Evolutionary conservation across 148 eudicot genomes (phyloP).

Genomic region (Rhododendron griersonianum): DNA sequence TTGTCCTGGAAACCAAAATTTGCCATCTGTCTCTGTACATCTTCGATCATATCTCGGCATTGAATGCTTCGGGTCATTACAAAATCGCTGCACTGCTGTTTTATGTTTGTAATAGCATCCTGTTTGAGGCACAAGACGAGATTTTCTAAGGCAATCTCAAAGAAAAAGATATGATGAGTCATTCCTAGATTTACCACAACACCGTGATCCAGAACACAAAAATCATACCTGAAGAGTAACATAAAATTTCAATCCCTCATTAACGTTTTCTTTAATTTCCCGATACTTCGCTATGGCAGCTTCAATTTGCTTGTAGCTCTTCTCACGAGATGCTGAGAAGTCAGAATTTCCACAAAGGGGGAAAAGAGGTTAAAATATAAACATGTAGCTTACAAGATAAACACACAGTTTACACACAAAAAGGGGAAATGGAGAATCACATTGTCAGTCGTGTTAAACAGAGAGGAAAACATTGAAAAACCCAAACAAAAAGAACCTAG

Average conservation of each 20-base stretch:
- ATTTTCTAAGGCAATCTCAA: background rate
- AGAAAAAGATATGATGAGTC: background rate
- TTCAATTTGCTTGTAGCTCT: conserved; percentile 82
- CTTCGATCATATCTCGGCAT: conserved; percentile 93
- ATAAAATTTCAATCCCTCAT: conserved; percentile 93
- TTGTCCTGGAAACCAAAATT: conserved; percentile 86
- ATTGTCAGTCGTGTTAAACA: background rate
- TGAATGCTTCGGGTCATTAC: conserved; percentile 93
- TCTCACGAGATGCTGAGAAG: conserved; percentile 73
- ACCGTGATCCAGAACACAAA: background rate
- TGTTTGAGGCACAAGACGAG: conserved; percentile 26
- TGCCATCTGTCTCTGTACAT: conserved; percentile 75
- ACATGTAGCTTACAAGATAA: background rate
- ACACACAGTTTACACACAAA: background rate
- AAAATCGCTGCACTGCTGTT: conserved; percentile 93
- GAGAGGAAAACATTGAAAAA: background rate
- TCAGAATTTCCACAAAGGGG: background rate
- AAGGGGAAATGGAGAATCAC: background rate
- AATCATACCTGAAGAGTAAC: conserved; percentile 85
- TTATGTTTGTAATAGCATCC: conserved; percentile 87
- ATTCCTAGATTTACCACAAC: background rate
- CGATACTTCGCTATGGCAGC: conserved; percentile 87
- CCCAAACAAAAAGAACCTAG: background rate
- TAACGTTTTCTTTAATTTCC: conserved; percentile 88
- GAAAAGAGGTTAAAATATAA: background rate